Evolutionary conservation across 108 stramenopile genomes (phyloP), one percentile per base, ranked within the genome.

Genomic region (Nannochloropsis salina): DNA sequence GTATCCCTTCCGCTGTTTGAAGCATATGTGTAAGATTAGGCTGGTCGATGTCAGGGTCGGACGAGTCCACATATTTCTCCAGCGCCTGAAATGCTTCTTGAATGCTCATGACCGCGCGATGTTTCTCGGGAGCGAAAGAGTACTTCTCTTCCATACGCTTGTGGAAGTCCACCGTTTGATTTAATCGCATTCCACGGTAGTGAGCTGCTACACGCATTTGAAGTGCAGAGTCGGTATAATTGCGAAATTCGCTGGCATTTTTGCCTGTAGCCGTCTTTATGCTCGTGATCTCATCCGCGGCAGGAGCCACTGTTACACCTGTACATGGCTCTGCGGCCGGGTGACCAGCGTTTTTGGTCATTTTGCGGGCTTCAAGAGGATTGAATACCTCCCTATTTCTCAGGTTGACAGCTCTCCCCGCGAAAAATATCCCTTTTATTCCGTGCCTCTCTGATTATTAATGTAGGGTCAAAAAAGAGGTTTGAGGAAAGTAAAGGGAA

Each of bases 1-100:
- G 92, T 43, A 94, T 93, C 9, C 93, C 92, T 88, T 94, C 94
- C 9, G 94, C 94, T 11, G 94, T 94, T 83, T 94, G 94, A 6
- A 94, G 86, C 40, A 94, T 87, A 85, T 94, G 94, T 9, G 93
- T 83, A 40, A 93, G 83, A 83, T 94, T 94, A 1, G 94, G 94
- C 88, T 92, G 86, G 84, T 93, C 93, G 81, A 94, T 45, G 82
- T 94, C 94, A 45, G 94, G 94, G 86, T 94, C 94, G 45, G 90
- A 91, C 2, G 94, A 93, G 90, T 94, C 94, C 9, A 94, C 91
- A 84, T 94, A 94, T 83, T 90, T 84, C 88, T 93, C 93, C 61
- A 94, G 85, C 51, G 93, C 93, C 4, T 20, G 86, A 82, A 94
- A 93, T 20, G 94, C 94, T 86, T 94, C 93, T 44, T 91, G 92